A percentile compares a stretch with the other conserved stretches of the same genome.
These are phyloP conservation scores for Oxalis stricta DNA, from an alignment of 441 rosid genomes.

Conservation along the genomic window DNA sequence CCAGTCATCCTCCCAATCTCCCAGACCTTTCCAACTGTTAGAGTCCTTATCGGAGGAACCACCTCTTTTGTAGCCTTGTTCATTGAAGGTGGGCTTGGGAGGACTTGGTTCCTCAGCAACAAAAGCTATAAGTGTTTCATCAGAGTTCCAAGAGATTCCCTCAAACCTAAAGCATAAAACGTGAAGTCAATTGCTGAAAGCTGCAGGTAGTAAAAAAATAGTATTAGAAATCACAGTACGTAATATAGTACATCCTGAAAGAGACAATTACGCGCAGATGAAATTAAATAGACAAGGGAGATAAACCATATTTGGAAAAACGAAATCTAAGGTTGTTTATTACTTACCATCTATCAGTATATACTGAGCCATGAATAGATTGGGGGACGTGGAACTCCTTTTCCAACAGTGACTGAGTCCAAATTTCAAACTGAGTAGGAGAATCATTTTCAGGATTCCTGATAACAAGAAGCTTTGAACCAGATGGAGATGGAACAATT, in stretches of 20 bases:
- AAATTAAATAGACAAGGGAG: no score
- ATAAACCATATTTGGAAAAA: no score
- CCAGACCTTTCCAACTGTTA: constrained; percentile 85
- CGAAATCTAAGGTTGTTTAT: no score
- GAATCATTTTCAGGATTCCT: constrained; percentile 74
- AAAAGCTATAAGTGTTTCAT: constrained; percentile 70
- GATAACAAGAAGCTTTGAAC: constrained; percentile 64
- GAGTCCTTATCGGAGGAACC: constrained; percentile 44
- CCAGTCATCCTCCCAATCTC: constrained; percentile 97
- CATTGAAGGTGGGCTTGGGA: constrained; percentile 48
- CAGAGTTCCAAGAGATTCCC: constrained; percentile 82
- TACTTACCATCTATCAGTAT: constrained; percentile 68
- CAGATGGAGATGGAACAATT: constrained; percentile 76
- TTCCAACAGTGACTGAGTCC: constrained; percentile 68
- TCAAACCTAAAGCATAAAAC: constrained; percentile 56
- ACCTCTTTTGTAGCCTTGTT: constrained; percentile 42
- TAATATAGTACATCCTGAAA: background rate
- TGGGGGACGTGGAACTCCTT: constrained; percentile 69
- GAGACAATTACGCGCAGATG: no score
- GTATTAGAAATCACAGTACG: background rate
- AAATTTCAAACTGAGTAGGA: constrained; percentile 69
- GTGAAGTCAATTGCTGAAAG: constrained; percentile 5
- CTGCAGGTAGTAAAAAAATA: no score
- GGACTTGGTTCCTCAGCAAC: constrained; percentile 72
- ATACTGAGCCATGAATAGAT: constrained; percentile 79